Conservation (phyloP, 345 rosid genomes). For the Rhodamnia argentea region DNA sequence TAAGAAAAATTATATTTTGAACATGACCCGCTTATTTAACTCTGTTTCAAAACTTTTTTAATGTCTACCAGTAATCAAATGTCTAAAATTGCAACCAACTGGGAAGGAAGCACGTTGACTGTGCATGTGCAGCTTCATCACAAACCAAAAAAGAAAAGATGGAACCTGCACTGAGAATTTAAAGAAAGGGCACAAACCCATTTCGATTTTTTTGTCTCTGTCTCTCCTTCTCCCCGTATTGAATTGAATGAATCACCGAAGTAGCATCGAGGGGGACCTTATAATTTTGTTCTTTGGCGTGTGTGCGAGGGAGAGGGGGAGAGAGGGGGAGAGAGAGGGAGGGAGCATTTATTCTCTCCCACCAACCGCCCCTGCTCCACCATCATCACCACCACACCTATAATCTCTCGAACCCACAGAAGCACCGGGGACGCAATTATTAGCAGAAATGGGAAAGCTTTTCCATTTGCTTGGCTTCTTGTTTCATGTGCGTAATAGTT, state of each 20-base stretch:
- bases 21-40: not conserved
- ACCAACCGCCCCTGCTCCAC: slow-evolving; percentile 21
- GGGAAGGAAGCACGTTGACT: not conserved
- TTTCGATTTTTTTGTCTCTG: not conserved
- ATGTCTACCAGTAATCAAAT: no score
- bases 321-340: not conserved
- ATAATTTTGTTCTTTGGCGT: not conserved
- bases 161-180: not conserved
- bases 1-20: not conserved
- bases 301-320: not conserved
- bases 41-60: not conserved
- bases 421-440: slow-evolving; percentile 3
- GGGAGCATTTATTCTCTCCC: slow-evolving; percentile 38
- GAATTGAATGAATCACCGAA: not conserved
- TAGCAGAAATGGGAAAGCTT: not conserved
- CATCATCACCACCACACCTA: slow-evolving; percentile 2
- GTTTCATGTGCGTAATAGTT: not conserved
- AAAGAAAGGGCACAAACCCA: not conserved
- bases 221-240: not conserved
- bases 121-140: not conserved
- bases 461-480: not conserved
- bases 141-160: not conserved
- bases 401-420: not conserved
- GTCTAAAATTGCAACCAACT: not conserved
- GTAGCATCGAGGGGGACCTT: not conserved